A percentile compares a stretch with the other conserved stretches of the same genome.
Conservation (phyloP, 345 rosid genomes). For the Lenwebbia sp. region DNA sequence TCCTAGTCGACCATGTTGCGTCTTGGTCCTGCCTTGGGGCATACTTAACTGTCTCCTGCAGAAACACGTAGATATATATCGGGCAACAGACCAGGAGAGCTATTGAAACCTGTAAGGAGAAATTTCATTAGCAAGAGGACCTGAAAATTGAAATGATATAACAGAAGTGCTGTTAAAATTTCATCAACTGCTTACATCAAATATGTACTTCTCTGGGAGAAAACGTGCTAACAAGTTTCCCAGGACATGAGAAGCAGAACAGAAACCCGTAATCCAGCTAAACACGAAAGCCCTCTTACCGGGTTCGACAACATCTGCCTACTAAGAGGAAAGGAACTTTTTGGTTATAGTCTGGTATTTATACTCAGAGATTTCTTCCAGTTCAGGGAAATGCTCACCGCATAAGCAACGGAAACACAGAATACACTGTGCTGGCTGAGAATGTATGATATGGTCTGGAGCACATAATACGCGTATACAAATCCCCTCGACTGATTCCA, state of each 20-base stretch:
- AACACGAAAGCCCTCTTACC: constrained; percentile 34
- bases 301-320: constrained; percentile 39
- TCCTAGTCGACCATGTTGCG: constrained; percentile 14
- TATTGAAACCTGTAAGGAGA: constrained; percentile 28
- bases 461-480: constrained; percentile 44
- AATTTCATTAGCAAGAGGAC: not conserved
- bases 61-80: constrained; percentile 26
- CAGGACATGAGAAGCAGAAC: constrained; percentile 37
- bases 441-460: constrained; percentile 39
- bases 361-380: not conserved
- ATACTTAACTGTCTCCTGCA: constrained; percentile 25
- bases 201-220: constrained; percentile 40
- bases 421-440: constrained; percentile 46
- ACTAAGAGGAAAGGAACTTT: constrained; percentile 5
- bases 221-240: constrained; percentile 38
- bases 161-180: not conserved
- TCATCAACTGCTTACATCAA: constrained; percentile 17
- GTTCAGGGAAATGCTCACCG: constrained; percentile 14
- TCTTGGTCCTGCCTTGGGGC: constrained; percentile 17
- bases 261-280: constrained; percentile 42
- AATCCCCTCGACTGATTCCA: constrained; percentile 21
- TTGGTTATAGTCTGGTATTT: not conserved
- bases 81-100: constrained; percentile 29
- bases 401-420: constrained; percentile 41
- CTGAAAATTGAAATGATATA: not conserved